These are phyloP conservation scores for Starmerella stigmatis DNA, from an alignment of 805 yeast genomes.

Conservation along the genomic window DNA sequence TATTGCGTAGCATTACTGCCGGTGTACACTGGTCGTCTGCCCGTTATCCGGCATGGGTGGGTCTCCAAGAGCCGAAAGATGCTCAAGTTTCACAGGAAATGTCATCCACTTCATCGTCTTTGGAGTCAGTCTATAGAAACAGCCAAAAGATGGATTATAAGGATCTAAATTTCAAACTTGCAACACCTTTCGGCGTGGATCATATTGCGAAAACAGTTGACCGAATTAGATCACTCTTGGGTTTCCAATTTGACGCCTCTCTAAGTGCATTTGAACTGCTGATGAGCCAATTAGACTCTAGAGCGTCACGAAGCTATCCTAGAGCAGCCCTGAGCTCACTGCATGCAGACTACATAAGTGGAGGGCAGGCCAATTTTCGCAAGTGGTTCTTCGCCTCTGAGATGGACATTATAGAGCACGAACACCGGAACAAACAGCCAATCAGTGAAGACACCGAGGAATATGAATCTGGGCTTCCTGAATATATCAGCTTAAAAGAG, in stretches of 20 bases:
- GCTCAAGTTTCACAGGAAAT: not conserved
- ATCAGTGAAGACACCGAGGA: not conserved
- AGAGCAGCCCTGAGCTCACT: conserved; percentile 45
- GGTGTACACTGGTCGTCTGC: conserved; percentile 33
- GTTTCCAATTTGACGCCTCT: conserved; percentile 58
- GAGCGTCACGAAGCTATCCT: conserved; percentile 57
- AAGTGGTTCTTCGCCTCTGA: conserved; percentile 73
- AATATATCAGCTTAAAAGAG: too few species aligned
- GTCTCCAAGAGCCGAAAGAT: conserved; percentile 4
- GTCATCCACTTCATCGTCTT: conserved; percentile 1
- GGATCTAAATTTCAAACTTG: not conserved
- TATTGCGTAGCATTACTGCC: conserved; percentile 10
- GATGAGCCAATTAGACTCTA: conserved; percentile 52
- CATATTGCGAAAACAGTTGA: conserved; percentile 50
- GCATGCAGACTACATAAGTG: conserved; percentile 70
- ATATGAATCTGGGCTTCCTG: not conserved
- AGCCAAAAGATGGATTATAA: not conserved
- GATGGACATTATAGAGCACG: conserved; percentile 42
- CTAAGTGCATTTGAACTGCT: conserved; percentile 58
- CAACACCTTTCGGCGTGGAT: conserved; percentile 23
- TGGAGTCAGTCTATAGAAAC: not conserved
- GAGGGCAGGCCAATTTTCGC: conserved; percentile 53
- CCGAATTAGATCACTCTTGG: conserved; percentile 46
- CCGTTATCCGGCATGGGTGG: conserved; percentile 93
- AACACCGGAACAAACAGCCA: not conserved